A percentile compares a stretch with the other conserved stretches of the same genome.
Evolutionary conservation across 2,329 filamentous ascomycete species (phyloP).

Genomic region (Neofusicoccum sp.): DNA sequence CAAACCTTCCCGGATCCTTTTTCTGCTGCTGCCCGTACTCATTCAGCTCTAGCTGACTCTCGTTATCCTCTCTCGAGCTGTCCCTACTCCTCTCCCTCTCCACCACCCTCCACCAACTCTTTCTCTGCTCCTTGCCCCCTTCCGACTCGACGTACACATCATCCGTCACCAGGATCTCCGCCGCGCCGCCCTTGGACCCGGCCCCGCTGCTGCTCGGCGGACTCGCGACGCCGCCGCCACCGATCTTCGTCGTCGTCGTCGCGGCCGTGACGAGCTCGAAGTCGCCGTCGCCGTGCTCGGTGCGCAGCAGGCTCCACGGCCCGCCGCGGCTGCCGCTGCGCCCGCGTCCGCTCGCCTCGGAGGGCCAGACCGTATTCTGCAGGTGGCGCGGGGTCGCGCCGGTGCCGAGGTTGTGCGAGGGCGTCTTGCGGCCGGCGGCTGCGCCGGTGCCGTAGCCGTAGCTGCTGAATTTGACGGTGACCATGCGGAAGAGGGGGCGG

Average conservation of each 20-base stretch:
- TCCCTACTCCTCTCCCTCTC: background rate
- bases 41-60: constrained; percentile 1
- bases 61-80: background rate
- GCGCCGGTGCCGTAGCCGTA: background rate
- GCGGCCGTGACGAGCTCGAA: constrained; percentile 5
- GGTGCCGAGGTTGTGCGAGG: background rate
- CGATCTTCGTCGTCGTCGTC: background rate
- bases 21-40: background rate
- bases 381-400: background rate
- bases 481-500: constrained; percentile 36
- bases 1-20: background rate
- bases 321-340: background rate
- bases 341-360: background rate
- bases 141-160: background rate
- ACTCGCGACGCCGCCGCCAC: background rate
- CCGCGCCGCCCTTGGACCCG: background rate
- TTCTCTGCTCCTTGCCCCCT: background rate
- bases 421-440: background rate
- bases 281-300: background rate
- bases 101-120: constrained; percentile 1
- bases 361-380: constrained; percentile 3
- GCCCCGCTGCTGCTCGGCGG: background rate
- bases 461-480: background rate
- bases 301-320: constrained; percentile 7
- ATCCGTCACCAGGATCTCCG: background rate